Conservation (phyloP, 257 asterid species). For the Solanum sitiens region DNA sequence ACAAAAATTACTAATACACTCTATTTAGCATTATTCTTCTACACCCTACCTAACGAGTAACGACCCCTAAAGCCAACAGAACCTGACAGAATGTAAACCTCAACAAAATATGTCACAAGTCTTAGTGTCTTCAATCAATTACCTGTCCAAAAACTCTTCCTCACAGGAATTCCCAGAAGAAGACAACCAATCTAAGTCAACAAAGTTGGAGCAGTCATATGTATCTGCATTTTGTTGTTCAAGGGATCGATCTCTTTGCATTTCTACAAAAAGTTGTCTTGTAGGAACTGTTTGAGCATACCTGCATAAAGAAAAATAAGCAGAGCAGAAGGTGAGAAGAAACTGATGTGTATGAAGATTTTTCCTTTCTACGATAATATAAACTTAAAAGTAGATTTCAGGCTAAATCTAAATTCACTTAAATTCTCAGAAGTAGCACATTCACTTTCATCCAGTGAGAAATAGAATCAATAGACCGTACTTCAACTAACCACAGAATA, state of each 20-base stretch:
- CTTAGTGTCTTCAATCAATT: conserved; percentile 5
- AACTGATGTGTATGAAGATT: not conserved
- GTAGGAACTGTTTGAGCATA: conserved; percentile 46
- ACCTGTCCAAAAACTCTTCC: conserved; percentile 87
- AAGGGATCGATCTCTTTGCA: conserved; percentile 39
- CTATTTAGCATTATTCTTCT: not conserved
- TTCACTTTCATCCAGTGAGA: not conserved
- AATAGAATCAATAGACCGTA: not conserved
- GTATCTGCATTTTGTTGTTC: conserved; percentile 60
- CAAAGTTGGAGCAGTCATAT: conserved; percentile 77
- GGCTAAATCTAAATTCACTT: not conserved
- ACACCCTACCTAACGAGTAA: not conserved
- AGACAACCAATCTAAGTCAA: conserved; percentile 92
- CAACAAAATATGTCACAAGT: not conserved
- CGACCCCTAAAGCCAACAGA: not conserved
- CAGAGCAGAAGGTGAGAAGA: not conserved
- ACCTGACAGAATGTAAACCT: not conserved
- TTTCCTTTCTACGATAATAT: not conserved
- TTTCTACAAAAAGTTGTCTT: conserved; percentile 50
- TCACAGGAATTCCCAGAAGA: conserved; percentile 91
- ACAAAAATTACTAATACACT: not conserved
- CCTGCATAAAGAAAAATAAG: conserved; percentile 19
- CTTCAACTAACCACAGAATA: not conserved
- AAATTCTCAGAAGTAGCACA: not conserved
- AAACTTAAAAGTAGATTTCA: not conserved